These are phyloP conservation scores for Populus nigra DNA, from an alignment of 345 rosid genomes.

Conservation along the genomic window DNA sequence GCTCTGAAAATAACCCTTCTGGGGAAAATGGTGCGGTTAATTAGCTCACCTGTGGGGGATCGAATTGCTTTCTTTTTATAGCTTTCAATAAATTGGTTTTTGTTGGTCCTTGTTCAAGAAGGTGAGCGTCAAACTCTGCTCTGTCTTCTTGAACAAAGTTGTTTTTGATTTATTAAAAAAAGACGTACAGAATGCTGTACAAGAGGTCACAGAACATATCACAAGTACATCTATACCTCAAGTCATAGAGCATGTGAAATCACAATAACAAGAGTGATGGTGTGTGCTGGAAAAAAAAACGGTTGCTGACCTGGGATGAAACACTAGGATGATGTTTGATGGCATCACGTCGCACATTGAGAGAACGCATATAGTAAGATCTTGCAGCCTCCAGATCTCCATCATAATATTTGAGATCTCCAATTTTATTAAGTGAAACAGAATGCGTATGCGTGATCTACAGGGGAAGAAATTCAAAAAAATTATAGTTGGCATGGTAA, in stretches of 20 bases:
- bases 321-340: too few relatives aligned
- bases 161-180: too few relatives aligned
- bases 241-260: neutral
- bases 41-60: too few relatives aligned
- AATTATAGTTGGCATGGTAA: neutral
- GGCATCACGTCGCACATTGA: too few relatives aligned
- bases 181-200: neutral
- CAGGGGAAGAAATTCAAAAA: conserved; percentile 8
- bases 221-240: neutral
- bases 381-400: conserved; percentile 82
- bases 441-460: conserved; percentile 90
- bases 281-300: neutral
- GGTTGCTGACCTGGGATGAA: neutral
- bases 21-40: too few relatives aligned
- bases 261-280: neutral
- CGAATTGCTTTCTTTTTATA: too few relatives aligned
- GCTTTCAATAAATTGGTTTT: too few relatives aligned
- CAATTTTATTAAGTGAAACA: conserved; percentile 93
- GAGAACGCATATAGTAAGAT: conserved; percentile 57
- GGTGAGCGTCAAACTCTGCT: too few relatives aligned
- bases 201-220: neutral
- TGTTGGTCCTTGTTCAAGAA: too few relatives aligned
- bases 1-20: too few relatives aligned
- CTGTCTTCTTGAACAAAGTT: too few relatives aligned
- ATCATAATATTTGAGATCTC: conserved; percentile 89